Evolutionary conservation across 352 stramenopile genomes (phyloP).

Genomic region (Salisapilia sapeloensis): DNA sequence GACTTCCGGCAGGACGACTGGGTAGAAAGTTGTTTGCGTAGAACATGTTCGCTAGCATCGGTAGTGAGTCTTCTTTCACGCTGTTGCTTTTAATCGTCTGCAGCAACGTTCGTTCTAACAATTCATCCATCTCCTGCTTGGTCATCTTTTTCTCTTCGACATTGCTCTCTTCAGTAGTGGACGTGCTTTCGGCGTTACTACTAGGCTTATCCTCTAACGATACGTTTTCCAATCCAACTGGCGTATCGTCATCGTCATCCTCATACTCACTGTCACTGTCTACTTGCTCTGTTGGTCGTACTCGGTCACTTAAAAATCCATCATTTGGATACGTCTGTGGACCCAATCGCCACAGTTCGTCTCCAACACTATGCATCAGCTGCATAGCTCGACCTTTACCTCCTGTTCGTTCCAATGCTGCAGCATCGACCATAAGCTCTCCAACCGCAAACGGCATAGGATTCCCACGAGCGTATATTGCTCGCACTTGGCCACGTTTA

Average conservation of each 20-base stretch:
- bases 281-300: slow-evolving; percentile 10
- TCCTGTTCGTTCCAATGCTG: slow-evolving; percentile 25
- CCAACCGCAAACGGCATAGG: slow-evolving; percentile 59
- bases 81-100: slow-evolving; percentile 30
- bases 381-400: slow-evolving; percentile 56
- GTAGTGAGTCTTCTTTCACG: slow-evolving; percentile 59
- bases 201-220: slow-evolving; percentile 19
- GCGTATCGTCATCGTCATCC: slow-evolving; percentile 5
- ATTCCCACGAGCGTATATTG: slow-evolving; percentile 58
- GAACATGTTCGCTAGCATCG: slow-evolving; percentile 66
- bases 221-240: slow-evolving; percentile 12
- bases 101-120: slow-evolving; percentile 39
- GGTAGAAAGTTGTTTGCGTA: slow-evolving; percentile 48
- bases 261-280: slow-evolving; percentile 2
- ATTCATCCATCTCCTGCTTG: slow-evolving; percentile 56
- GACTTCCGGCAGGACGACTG: slow-evolving; percentile 23
- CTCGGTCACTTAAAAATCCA: slow-evolving; percentile 25
- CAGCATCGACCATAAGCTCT: slow-evolving; percentile 50
- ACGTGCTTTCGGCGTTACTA: slow-evolving; percentile 1
- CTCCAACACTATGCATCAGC: slow-evolving; percentile 48
- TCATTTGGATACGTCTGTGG: slow-evolving; percentile 46
- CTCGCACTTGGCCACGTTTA: slow-evolving; percentile 42
- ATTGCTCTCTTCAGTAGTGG: slow-evolving; percentile 2
- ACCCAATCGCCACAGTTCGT: slow-evolving; percentile 63
- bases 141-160: slow-evolving; percentile 13